A percentile compares a stretch with the other conserved stretches of the same genome.
Evolutionary conservation across 768 basidiomycete genomes (phyloP).

Genomic region (Suillus placidus): DNA sequence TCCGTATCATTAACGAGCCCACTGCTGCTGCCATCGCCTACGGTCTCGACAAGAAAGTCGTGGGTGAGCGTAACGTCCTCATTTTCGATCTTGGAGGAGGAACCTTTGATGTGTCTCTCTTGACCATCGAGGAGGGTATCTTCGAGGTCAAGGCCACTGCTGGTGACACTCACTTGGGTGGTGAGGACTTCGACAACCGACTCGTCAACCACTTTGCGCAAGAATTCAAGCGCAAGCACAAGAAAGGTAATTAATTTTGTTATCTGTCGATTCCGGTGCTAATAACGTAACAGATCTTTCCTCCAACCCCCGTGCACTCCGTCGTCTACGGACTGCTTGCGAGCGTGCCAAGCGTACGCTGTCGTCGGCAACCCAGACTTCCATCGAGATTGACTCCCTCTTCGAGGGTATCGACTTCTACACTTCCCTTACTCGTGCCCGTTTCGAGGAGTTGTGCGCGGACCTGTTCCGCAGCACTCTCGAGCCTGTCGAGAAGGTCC

Average conservation of each 20-base stretch:
- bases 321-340: conserved; percentile 96
- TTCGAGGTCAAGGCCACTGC: conserved; percentile 99
- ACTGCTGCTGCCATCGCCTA: conserved; percentile 98
- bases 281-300: conserved; percentile 67
- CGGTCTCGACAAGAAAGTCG: conserved; percentile 94
- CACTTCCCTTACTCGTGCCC: conserved; percentile 96
- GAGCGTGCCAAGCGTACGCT: conserved; percentile 99
- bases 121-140: conserved; percentile 96
- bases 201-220: conserved; percentile 97
- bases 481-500: conserved; percentile 97
- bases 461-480: conserved; percentile 93
- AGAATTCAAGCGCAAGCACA: conserved; percentile 97
- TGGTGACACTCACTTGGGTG: conserved; percentile 97
- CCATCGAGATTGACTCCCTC: conserved; percentile 97
- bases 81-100: conserved; percentile 99
- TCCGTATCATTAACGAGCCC: conserved; percentile 99
- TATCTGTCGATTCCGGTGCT: conserved; percentile 13
- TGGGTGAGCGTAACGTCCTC: conserved; percentile 90
- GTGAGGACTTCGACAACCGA: conserved; percentile 98
- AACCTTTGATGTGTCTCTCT: conserved; percentile 96
- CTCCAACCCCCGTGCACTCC: conserved; percentile 90
- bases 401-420: conserved; percentile 99
- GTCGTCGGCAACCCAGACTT: conserved; percentile 94
- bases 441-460: conserved; percentile 95
- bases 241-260: conserved; percentile 64